Conservation (phyloP, 2,329 filamentous ascomycete genomes). For the Setomelanomma holmii region DNA sequence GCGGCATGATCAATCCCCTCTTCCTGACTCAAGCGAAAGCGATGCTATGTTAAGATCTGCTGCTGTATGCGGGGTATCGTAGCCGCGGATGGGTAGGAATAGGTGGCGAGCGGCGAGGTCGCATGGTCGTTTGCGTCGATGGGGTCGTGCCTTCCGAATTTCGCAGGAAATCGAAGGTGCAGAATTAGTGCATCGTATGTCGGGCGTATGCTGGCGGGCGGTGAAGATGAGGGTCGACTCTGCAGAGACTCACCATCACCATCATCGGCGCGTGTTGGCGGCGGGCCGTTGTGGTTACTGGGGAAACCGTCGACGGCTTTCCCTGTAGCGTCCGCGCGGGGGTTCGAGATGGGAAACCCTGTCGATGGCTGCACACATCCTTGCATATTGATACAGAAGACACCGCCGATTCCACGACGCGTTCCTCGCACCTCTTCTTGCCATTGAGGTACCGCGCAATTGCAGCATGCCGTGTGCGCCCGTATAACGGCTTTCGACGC, state of each 20-base stretch:
- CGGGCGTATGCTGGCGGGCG: not conserved
- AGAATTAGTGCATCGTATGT: not conserved
- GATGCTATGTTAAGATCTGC: not conserved
- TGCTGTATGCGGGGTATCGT: not conserved
- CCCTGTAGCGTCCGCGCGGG: conserved; percentile 15
- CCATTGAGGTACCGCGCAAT: conserved; percentile 21
- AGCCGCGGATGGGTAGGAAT: conserved; percentile 6
- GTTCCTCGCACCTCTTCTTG: conserved; percentile 24
- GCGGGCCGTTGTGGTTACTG: conserved; percentile 13
- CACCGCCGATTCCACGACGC: conserved; percentile 26
- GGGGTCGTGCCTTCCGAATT: conserved; percentile 6
- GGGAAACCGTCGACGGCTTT: conserved; percentile 14
- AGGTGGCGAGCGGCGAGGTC: conserved; percentile 7
- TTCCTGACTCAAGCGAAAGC: not conserved
- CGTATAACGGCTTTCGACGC: conserved; percentile 32
- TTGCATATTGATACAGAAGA: conserved; percentile 35
- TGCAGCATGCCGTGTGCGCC: conserved; percentile 28
- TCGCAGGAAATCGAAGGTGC: not conserved
- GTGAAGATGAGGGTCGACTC: conserved; percentile 1
- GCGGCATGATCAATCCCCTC: conserved; percentile 12
- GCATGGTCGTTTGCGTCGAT: conserved; percentile 10
- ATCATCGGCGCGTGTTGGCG: not conserved
- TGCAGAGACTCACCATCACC: not conserved
- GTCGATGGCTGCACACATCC: conserved; percentile 21
- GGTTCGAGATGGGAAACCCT: conserved; percentile 8